These are phyloP conservation scores for Agrostemma githago DNA, from an alignment of 148 eudicot species.

Conservation along the genomic window DNA sequence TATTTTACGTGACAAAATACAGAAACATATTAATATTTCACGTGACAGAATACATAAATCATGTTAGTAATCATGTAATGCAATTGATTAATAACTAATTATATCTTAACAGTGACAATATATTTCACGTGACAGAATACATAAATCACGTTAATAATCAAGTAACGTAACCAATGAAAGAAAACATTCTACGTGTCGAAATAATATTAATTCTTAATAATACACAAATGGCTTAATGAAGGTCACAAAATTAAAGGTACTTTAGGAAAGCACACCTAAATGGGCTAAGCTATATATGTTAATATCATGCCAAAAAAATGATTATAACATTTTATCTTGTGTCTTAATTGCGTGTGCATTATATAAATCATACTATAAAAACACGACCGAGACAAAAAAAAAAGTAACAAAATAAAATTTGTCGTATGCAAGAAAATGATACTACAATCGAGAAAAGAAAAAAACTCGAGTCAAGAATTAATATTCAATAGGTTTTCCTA, in stretches of 20 bases:
- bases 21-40: no score
- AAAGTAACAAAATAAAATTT: neutral
- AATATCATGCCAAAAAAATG: neutral
- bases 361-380: neutral
- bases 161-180: neutral
- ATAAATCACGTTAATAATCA: no score
- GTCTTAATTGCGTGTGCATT: slow-evolving; percentile 4
- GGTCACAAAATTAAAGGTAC: slow-evolving; percentile 28
- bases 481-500: neutral
- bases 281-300: neutral
- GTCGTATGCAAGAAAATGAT: slow-evolving; percentile 9
- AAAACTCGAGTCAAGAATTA: slow-evolving; percentile 5
- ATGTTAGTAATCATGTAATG: no score
- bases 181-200: neutral
- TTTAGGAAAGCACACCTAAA: slow-evolving; percentile 17
- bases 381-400: no score
- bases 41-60: no score
- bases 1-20: no score
- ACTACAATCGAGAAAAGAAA: slow-evolving; percentile 3
- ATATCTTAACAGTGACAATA: no score
- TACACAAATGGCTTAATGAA: slow-evolving; percentile 5
- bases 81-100: no score
- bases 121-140: no score
- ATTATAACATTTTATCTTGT: slow-evolving; percentile 1
- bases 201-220: neutral